A percentile compares a stretch with the other conserved stretches of the same genome.
These are phyloP conservation scores for Xylaria palmicola DNA, from an alignment of 495 filamentous ascomycete species.

Conservation along the genomic window DNA sequence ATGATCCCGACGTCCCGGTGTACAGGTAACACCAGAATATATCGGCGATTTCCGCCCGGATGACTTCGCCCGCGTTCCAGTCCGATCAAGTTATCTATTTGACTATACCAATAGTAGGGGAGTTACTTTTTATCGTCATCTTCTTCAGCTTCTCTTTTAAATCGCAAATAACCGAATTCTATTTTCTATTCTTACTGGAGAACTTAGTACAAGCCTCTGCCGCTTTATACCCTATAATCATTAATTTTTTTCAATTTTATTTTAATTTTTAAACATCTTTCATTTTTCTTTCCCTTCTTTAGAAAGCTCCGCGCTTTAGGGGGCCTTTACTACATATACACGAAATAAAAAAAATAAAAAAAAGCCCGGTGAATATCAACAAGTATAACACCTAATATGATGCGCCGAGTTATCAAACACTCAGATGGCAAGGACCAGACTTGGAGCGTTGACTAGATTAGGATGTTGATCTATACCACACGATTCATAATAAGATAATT, in stretches of 20 bases:
- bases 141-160: background rate
- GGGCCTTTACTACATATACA: too few species aligned
- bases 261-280: background rate
- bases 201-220: background rate
- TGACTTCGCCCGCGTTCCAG: background rate
- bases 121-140: background rate
- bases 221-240: conserved; percentile 16
- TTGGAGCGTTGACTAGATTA: too few species aligned
- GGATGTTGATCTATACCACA: too few species aligned
- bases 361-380: too few species aligned
- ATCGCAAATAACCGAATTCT: background rate
- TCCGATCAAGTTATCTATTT: background rate
- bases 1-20: background rate
- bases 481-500: too few species aligned
- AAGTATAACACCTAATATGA: too few species aligned
- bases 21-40: too few species aligned
- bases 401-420: too few species aligned
- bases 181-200: conserved; percentile 7
- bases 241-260: background rate
- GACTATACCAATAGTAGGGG: background rate
- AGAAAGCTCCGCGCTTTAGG: too few species aligned
- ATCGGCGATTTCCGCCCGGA: background rate
- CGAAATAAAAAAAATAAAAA: too few species aligned
- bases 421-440: too few species aligned
- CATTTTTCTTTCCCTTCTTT: background rate